Conservation (phyloP, 108 stramenopile species). For the Cyclostephanos tholiformis region DNA sequence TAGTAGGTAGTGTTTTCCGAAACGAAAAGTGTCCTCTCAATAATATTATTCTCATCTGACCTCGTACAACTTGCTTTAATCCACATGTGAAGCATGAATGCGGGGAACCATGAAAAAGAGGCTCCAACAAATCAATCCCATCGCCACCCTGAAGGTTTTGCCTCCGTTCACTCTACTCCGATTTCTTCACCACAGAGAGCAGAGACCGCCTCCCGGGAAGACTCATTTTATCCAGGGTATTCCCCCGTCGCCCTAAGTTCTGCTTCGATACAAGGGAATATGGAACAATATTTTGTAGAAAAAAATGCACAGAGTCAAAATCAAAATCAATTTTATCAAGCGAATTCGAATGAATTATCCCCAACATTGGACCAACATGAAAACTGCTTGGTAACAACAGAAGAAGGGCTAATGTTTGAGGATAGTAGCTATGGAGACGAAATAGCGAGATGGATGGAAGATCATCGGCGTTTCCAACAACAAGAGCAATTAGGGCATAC, state of each 20-base stretch:
- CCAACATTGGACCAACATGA: slow-evolving; percentile 1
- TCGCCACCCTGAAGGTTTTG: background rate
- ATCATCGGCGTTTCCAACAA: slow-evolving; percentile 4
- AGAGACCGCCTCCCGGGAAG: background rate
- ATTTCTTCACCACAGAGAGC: slow-evolving; percentile 1
- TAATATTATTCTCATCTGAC: too few species aligned
- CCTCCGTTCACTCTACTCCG: background rate
- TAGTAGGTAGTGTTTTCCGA: too few species aligned
- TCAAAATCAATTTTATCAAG: background rate
- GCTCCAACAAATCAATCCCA: background rate
- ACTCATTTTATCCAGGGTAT: background rate
- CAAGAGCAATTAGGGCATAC: background rate
- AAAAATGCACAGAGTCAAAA: background rate
- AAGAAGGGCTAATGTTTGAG: slow-evolving; percentile 6
- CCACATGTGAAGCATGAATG: background rate
- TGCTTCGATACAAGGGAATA: background rate
- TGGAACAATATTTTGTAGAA: slow-evolving; percentile 3
- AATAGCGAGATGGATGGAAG: slow-evolving; percentile 17
- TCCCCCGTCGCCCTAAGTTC: background rate
- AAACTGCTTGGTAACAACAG: background rate
- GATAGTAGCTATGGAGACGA: slow-evolving; percentile 11
- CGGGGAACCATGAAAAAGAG: background rate
- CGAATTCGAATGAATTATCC: slow-evolving; percentile 1
- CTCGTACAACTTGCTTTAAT: too few species aligned
- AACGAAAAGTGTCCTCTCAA: too few species aligned